Base-by-base conservation (phyloP, 2,329 filamentous ascomycete species). In the Aspergillus novofumigatus region DNA sequence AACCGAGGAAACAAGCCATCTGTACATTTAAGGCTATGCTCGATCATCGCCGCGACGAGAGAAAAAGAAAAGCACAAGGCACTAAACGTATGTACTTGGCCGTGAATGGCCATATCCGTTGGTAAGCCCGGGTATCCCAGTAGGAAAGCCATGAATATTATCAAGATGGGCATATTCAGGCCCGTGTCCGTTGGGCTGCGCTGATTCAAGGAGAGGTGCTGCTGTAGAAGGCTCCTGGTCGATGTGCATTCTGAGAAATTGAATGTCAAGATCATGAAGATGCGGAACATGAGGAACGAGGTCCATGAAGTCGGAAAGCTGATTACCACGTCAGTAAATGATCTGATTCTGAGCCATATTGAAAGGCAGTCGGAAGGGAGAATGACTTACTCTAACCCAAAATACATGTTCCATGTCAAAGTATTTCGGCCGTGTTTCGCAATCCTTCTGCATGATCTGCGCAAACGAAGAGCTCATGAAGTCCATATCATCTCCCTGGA, bases 221-320 rank as follows among this genome's bases (percentile, higher is more conserved):
- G 62, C 51, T 32, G 60, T 41, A 9, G 58, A 61, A 23, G 74
- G 72, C 57, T 77, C 74, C 23, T 65, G 65, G 51, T 75, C 72
- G 51, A 77, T 70, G 55, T 76, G 74, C 74, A 78, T 77, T 59
- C 66, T 69, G 42, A 72, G 56, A 29, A 75, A 69, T 38, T 74
- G 69, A 35, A 77, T 67, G 42, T 73, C 65, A 35, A 79, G 62
- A 3, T 72, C 75, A 35, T 77, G 68, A 20, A 81, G 73, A 65
- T 81, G 78, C 32, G 76, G 75, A 59, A 79, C 72, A 59, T 78
- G 76, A 26, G 77, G 77, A 49, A 80, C 73, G 41, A 80, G 73
- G 57, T 80, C 77, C 70, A 77, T 75, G 63, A 81, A 81, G 65
- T 80, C 78, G 47, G 78, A 78, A 52, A 80, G 73, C 77, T 79